Base-by-base conservation (phyloP, 306 rosid species). In the Potentilla sterilis region DNA sequence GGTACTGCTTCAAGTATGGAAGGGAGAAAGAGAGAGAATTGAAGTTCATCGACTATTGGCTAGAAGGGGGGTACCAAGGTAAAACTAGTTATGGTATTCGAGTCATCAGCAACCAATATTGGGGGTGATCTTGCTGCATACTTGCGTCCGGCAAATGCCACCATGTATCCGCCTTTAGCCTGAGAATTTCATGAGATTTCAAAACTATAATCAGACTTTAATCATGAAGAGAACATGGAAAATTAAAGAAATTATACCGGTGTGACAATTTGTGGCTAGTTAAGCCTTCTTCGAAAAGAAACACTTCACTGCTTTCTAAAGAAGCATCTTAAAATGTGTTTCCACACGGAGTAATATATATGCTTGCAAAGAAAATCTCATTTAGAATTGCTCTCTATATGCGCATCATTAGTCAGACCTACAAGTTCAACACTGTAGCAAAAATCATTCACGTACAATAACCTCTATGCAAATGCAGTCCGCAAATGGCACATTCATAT, bases 91-190 rank as follows among this genome's bases (percentile, higher is more conserved):
- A 92, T 89, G 42, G 83, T 84, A 85, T 92, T 55, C 63, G 55
- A 72, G 52, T 43, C 59, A 77, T 92, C 97, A 13, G 85, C 86
- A 74, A 95, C 77, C 84, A 90, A 75, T 71, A 81, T 49, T 28
- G 98, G 97, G 48, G 62, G 79, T 58, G 98, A 92, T 83, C 97
- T 95, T 74, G 97, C 98, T 69, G 98, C 98, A 81, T 95, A 92
- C 79, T 95, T 92, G 77, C 80, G 79, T 73, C 98, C 97, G 14
- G 97, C 97, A 86, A 92, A 95, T 43, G 98, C 97, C 21, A 95
- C 97, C 98, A 92, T 95, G 66, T 74, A 85, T 21, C 87, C 92
- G 69, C 87, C 90, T 21, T 28, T 28, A 0, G 8, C 87, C 96
- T 94, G 82, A 70, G 34, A 35, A 75, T 48, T 34, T 19, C 67